A percentile compares a stretch with the other conserved stretches of the same genome.
Evolutionary conservation across 345 rosid species (phyloP).

Genomic region (Hibiscus syriacus): DNA sequence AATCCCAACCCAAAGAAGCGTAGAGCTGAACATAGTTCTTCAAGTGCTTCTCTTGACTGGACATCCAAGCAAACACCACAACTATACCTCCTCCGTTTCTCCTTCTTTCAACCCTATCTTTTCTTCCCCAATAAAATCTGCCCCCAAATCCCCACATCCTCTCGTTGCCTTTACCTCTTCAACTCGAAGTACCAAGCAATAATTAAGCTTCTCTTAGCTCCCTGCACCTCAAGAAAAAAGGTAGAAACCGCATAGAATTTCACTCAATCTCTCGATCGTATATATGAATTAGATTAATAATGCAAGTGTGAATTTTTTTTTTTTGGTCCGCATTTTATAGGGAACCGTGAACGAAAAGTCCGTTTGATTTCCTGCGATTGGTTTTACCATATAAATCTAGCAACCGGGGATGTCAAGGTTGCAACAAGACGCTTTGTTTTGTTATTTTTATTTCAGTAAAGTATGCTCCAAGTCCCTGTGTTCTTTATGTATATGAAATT

Average conservation of each 20-base stretch:
- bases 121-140: constrained; percentile 67
- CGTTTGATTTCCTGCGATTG: not conserved
- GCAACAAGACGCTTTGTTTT: not conserved
- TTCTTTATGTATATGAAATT: no score
- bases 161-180: not conserved
- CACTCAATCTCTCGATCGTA: constrained; percentile 11
- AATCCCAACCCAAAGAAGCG: constrained; percentile 63
- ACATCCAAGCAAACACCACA: constrained; percentile 87
- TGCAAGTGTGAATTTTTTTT: not conserved
- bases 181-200: constrained; percentile 11
- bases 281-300: not conserved
- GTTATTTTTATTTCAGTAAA: no score
- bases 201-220: not conserved
- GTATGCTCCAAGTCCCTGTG: no score
- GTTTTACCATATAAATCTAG: not conserved
- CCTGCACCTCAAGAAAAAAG: not conserved
- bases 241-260: not conserved
- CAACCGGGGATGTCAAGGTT: not conserved
- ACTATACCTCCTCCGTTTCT: constrained; percentile 54
- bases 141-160: constrained; percentile 87
- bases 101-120: constrained; percentile 26
- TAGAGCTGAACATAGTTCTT: constrained; percentile 60
- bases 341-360: not conserved
- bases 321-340: not conserved
- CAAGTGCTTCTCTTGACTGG: constrained; percentile 66